A percentile compares a stretch with the other conserved stretches of the same genome.
These are phyloP conservation scores for Escovopsis weberi DNA, from an alignment of 2,329 filamentous ascomycete genomes.

Conservation along the genomic window DNA sequence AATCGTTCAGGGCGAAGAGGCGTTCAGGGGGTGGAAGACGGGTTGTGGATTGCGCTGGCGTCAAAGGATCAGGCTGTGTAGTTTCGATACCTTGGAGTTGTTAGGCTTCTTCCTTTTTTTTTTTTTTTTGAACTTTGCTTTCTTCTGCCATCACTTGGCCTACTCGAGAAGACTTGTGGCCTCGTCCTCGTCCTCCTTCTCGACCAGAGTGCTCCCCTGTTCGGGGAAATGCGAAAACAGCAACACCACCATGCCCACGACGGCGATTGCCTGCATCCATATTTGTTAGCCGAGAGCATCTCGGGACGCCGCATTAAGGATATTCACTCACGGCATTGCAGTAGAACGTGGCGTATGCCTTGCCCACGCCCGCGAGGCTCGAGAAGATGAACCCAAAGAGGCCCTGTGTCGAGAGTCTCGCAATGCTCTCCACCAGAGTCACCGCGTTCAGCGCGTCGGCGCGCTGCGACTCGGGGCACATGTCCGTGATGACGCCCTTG, in stretches of 20 bases:
- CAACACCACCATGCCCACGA: slow-evolving; percentile 27
- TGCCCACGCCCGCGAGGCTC: slow-evolving; percentile 43
- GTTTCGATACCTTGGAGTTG: too few species aligned
- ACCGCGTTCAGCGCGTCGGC: slow-evolving; percentile 55
- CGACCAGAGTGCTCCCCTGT: slow-evolving; percentile 20
- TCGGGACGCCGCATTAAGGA: slow-evolving; percentile 9
- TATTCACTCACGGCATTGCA: slow-evolving; percentile 46
- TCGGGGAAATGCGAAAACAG: slow-evolving; percentile 29
- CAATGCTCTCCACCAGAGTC: slow-evolving; percentile 56
- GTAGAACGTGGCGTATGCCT: slow-evolving; percentile 48
- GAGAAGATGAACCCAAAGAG: slow-evolving; percentile 56
- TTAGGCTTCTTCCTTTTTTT: too few species aligned
- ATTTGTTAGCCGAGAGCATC: too few species aligned
- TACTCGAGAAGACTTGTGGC: too few species aligned
- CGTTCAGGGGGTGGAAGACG: too few species aligned
- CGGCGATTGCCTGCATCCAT: slow-evolving; percentile 37
- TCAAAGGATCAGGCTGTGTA: too few species aligned
- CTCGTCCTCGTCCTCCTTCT: slow-evolving; percentile 5
- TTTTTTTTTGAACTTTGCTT: too few species aligned
- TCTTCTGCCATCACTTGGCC: neutral
- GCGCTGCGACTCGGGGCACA: slow-evolving; percentile 47
- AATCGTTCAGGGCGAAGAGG: too few species aligned
- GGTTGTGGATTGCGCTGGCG: too few species aligned
- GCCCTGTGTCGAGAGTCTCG: slow-evolving; percentile 46
- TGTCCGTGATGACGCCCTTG: slow-evolving; percentile 59